Conservation (phyloP, 345 rosid genomes). For the Syzygium aromaticum region DNA sequence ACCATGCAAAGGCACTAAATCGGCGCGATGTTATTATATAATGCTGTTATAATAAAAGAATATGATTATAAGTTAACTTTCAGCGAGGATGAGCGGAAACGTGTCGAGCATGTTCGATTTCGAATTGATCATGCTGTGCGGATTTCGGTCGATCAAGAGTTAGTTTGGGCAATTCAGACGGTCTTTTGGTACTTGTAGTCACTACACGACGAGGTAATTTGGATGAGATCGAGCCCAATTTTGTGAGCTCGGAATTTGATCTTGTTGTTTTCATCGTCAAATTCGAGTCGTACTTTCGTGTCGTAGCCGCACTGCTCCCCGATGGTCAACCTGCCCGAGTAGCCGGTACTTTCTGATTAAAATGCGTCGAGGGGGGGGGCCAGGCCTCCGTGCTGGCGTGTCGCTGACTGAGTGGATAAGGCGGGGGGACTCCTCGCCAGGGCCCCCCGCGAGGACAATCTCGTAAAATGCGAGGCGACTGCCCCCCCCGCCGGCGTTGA, state of each 20-base stretch:
- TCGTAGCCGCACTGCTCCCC: too few species aligned
- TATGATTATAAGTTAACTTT: not conserved
- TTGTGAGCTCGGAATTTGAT: not conserved
- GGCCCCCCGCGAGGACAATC: not conserved
- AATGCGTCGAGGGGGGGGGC: not conserved
- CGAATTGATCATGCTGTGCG: rapidly evolving
- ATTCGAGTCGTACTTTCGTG: not conserved
- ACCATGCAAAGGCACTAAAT: too few species aligned
- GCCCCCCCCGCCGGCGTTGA: not conserved
- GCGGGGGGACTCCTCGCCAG: not conserved
- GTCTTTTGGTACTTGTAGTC: not conserved
- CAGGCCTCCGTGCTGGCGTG: not conserved
- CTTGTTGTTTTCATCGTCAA: not conserved
- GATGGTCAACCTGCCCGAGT: not conserved
- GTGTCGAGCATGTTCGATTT: not conserved
- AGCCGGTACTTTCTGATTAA: not conserved
- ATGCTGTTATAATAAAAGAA: not conserved
- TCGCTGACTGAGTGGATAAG: slow-evolving; percentile 11
- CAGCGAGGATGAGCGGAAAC: rapidly evolving
- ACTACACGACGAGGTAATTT: not conserved
- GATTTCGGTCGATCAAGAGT: not conserved
- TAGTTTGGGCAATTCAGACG: not conserved
- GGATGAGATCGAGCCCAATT: not conserved
- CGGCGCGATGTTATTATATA: not conserved
- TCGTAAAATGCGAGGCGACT: not conserved